phyloP scores from a whole-genome alignment of 148 eudicot genomes.

The Gaultheria prostrata region DNA sequence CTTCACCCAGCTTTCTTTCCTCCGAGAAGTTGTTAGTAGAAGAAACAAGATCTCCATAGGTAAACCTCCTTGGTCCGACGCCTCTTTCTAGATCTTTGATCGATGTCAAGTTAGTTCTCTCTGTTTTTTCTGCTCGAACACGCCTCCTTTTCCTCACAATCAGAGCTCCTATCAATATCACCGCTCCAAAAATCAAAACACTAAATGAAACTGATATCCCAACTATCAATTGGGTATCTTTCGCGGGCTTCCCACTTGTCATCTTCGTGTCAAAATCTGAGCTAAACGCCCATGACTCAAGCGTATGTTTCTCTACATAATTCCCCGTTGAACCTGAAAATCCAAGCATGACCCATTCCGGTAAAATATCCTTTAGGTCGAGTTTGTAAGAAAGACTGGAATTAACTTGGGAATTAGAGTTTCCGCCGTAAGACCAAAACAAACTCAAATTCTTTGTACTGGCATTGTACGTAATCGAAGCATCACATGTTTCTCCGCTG shows the following conservation, averaged over 20 bases:
- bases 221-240: constrained; percentile 8
- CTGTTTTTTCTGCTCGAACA: neutral
- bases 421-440: constrained; percentile 36
- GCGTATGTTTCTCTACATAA: constrained; percentile 23
- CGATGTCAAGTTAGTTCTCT: constrained; percentile 6
- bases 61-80: constrained; percentile 28
- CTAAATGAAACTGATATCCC: constrained; percentile 24
- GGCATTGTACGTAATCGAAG: constrained; percentile 42
- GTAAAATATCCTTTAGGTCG: constrained; percentile 41
- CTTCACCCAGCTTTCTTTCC: constrained; percentile 26
- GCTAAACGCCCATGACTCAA: constrained; percentile 43
- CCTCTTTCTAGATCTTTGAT: constrained; percentile 29
- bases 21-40: constrained; percentile 26
- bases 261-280: constrained; percentile 28
- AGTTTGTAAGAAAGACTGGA: constrained; percentile 39
- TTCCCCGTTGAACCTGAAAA: constrained; percentile 51
- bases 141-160: neutral
- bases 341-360: constrained; percentile 49
- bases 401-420: constrained; percentile 10
- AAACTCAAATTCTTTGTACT: constrained; percentile 37
- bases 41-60: constrained; percentile 11
- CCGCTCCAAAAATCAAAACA: constrained; percentile 10
- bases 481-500: constrained; percentile 40
- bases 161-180: neutral
- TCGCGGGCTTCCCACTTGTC: neutral